A percentile compares a stretch with the other conserved stretches of the same genome.
phyloP scores from a whole-genome alignment of 495 filamentous ascomycete genomes.

The Aspergillus bridgeri region DNA sequence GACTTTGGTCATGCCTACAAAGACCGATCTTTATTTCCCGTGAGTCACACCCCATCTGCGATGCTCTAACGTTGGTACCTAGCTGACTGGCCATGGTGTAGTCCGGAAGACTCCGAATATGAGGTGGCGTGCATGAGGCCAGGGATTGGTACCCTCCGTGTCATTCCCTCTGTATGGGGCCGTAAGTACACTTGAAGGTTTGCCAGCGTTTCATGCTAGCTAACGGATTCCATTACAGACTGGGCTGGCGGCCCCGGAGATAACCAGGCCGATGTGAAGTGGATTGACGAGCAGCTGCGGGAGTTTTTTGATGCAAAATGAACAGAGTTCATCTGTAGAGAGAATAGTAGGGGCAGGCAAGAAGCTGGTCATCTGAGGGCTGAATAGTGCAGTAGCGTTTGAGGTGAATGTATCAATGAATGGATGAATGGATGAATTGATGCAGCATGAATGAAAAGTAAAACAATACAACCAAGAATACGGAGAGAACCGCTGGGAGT shows the following conservation, averaged over 20 bases:
- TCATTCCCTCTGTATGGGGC: constrained; percentile 66
- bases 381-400: background rate
- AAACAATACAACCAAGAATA: too few relatives aligned
- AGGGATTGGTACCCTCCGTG: constrained; percentile 53
- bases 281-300: constrained; percentile 59
- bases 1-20: constrained; percentile 58
- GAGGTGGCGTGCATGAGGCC: constrained; percentile 62
- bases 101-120: constrained; percentile 65
- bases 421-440: background rate
- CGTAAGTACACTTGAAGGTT: constrained; percentile 40
- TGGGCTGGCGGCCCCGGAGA: constrained; percentile 64
- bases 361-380: background rate
- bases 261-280: constrained; percentile 61
- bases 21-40: constrained; percentile 75
- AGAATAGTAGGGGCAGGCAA: background rate
- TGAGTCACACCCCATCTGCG: constrained; percentile 30
- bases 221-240: constrained; percentile 18
- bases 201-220: constrained; percentile 11
- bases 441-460: too few relatives aligned
- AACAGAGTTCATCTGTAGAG: background rate
- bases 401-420: background rate
- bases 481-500: too few relatives aligned
- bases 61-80: constrained; percentile 8
- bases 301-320: constrained; percentile 39
- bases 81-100: constrained; percentile 22